Conservation (phyloP, 176 grass and related monocot species). For the Cenchrus americanus region DNA sequence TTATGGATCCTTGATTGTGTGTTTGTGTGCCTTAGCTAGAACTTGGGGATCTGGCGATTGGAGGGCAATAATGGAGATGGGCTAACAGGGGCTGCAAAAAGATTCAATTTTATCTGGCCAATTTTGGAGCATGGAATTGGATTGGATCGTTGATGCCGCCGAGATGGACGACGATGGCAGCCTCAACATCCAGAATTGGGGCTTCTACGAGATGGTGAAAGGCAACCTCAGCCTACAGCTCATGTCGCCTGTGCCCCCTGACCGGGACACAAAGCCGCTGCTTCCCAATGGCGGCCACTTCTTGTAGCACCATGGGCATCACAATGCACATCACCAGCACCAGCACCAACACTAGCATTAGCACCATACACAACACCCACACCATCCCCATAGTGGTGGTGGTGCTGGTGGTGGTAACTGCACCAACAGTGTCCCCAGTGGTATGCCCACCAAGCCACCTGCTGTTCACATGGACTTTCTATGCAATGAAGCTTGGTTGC, state of each 20-base stretch:
- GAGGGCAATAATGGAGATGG: slow-evolving; percentile 43
- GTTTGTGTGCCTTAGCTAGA: slow-evolving; percentile 24
- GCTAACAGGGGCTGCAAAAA: slow-evolving; percentile 39
- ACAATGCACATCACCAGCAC: slow-evolving; percentile 19
- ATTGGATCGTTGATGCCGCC: background rate
- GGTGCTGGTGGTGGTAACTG: too few species aligned
- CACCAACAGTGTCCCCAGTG: slow-evolving; percentile 23
- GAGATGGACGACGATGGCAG: slow-evolving; percentile 76
- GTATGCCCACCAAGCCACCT: slow-evolving; percentile 25
- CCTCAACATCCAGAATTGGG: slow-evolving; percentile 77
- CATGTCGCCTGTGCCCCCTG: slow-evolving; percentile 60
- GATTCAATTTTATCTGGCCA: slow-evolving; percentile 12
- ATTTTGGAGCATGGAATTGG: slow-evolving; percentile 40
- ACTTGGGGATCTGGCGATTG: slow-evolving; percentile 21
- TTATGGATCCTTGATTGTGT: slow-evolving; percentile 11
- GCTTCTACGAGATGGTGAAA: slow-evolving; percentile 76
- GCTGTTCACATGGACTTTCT: slow-evolving; percentile 58
- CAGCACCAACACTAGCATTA: too few species aligned
- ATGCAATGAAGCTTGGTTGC: slow-evolving; percentile 59
- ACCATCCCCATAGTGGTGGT: slow-evolving; percentile 30
- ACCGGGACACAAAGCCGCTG: slow-evolving; percentile 67
- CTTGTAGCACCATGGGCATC: slow-evolving; percentile 50
- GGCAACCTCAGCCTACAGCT: slow-evolving; percentile 76
- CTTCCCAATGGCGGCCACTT: slow-evolving; percentile 47
- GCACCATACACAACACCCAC: slow-evolving; percentile 45